Base-by-base conservation (phyloP, 257 asterid species). In the Primulina eburnea region DNA sequence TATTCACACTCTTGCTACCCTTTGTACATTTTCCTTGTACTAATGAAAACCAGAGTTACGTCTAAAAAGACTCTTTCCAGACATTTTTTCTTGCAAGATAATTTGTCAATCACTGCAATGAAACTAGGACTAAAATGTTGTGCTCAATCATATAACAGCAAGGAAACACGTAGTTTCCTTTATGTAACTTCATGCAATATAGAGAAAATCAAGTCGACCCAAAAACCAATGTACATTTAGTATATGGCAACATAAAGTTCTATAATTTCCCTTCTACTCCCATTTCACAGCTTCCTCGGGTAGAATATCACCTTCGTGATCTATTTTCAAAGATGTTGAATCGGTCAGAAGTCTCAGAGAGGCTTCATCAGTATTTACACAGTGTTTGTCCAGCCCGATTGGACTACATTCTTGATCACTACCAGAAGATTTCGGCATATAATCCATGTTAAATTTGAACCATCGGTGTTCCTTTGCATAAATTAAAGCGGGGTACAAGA, bases 391-490 rank as follows among this genome's bases (percentile, higher is more conserved):
- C 14, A 18, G 58, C 68, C 37, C 60, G 17, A 67, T 52, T 9
- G 70, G 78, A 43, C 18, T 79, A 24, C 74, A 68, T 65, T 82
- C 84, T 20, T 62, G 69, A 71, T 82, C 82, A 73, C 21, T 62
- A 21, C 29, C 76, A 5, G 73, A 38, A 18, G 67, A 16, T 59
- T 67, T 66, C 38, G 53, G 17, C 11, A 58, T 52, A 34, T 59
- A 47, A 7, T 75, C 81, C 14, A 76, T 60, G 8, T 38, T 64
- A 63, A 90, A 88, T 60, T 71, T 38, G 20, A 78, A 35, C 96
- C 95, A 93, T 3, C 70, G 75, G 52, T 35, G 64, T 65, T 81
- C 76, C 80, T 86, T 93, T 6, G 87, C 88, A 55, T 67, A 75
- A 40, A 67, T 37, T 72, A 89, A 17, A 5, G 80, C 76, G 8